Percentiles rank a stretch among this genome's conserved stretches.
Evolutionary conservation across 148 eudicot genomes (phyloP).

Genomic region (Pharnaceum exiguum): DNA sequence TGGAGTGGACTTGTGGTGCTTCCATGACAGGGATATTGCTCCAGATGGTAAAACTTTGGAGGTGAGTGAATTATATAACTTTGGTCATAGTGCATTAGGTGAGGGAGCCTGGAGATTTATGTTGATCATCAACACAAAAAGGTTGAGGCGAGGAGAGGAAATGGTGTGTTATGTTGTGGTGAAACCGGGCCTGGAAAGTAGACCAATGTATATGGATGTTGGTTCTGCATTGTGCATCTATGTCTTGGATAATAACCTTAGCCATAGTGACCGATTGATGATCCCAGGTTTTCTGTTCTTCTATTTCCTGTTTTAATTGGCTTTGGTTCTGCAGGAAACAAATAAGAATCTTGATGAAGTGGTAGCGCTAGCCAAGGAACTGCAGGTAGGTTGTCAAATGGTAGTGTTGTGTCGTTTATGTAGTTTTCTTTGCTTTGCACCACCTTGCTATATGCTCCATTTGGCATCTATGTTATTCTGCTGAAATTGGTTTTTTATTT

Average conservation of each 20-base stretch:
- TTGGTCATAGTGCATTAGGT: background rate
- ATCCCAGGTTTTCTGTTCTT: background rate
- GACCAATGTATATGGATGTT: background rate
- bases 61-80: slow-evolving; percentile 29
- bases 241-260: background rate
- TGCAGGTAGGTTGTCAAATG: slow-evolving; percentile 45
- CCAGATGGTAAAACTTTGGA: slow-evolving; percentile 84
- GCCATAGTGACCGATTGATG: background rate
- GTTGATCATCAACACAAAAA: too few relatives aligned
- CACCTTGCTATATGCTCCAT: too few relatives aligned
- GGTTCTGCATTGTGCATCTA: background rate
- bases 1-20: slow-evolving; percentile 96
- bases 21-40: slow-evolving; percentile 97
- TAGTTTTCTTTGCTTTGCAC: too few relatives aligned
- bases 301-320: background rate
- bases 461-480: too few relatives aligned
- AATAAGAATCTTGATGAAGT: slow-evolving; percentile 93
- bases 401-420: background rate
- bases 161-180: too few relatives aligned
- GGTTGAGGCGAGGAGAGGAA: too few relatives aligned
- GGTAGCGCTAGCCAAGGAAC: slow-evolving; percentile 83
- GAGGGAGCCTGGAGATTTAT: background rate
- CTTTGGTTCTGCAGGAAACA: slow-evolving; percentile 51
- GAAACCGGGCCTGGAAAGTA: background rate
- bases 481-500: too few relatives aligned